phyloP scores from a whole-genome alignment of 1,139 yeast genomes.

The Candida sanyaensis region DNA sequence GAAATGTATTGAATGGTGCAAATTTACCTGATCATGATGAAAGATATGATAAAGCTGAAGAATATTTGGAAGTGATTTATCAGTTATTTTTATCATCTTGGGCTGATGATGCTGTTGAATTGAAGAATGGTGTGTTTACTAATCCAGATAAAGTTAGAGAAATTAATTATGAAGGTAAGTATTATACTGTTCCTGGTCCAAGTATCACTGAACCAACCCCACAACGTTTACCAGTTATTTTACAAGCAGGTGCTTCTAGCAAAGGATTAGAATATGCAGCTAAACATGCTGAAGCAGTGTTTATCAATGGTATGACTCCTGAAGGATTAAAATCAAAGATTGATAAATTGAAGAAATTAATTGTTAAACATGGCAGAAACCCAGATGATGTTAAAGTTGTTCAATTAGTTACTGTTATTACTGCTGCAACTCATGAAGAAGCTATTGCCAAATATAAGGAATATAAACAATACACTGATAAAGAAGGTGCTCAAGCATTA shows the following conservation, averaged over 20 bases:
- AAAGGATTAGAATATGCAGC: constrained; percentile 45
- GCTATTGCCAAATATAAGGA: constrained; percentile 31
- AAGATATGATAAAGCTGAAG: constrained; percentile 44
- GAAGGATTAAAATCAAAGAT: constrained; percentile 28
- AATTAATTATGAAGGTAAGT: constrained; percentile 34
- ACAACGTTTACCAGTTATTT: constrained; percentile 43
- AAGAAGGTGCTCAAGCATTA: constrained; percentile 38
- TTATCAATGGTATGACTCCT: constrained; percentile 32
- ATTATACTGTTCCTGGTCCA: constrained; percentile 46
- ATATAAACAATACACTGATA: constrained; percentile 27
- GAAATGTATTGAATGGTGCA: constrained; percentile 36
- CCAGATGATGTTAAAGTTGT: constrained; percentile 32
- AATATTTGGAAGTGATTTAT: constrained; percentile 41
- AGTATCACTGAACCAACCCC: constrained; percentile 44
- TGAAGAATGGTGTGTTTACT: constrained; percentile 28
- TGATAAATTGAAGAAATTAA: constrained; percentile 25
- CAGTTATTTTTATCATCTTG: constrained; percentile 43
- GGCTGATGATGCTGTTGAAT: constrained; percentile 41
- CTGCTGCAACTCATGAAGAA: constrained; percentile 36
- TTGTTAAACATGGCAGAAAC: constrained; percentile 30
- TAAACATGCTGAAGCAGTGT: constrained; percentile 44
- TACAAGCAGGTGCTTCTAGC: constrained; percentile 49
- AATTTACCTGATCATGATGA: constrained; percentile 39
- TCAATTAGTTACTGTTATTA: constrained; percentile 28
- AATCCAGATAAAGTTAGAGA: constrained; percentile 19